A percentile compares a stretch with the other conserved stretches of the same genome.
Evolutionary conservation across 2,329 filamentous ascomycete genomes (phyloP).

Genomic region (Nemania abortiva): DNA sequence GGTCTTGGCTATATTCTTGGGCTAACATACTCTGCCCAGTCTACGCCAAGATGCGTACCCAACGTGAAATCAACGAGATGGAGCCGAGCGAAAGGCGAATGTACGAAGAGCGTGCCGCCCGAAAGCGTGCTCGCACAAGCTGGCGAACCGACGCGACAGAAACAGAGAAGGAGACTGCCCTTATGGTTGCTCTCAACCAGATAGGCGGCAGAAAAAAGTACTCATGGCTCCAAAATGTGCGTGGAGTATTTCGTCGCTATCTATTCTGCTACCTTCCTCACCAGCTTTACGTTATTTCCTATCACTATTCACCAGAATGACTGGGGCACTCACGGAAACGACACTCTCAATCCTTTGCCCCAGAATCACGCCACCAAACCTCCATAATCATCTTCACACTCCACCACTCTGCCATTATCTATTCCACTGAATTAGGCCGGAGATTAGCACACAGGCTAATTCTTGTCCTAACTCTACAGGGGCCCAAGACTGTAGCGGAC

Average conservation of each 20-base stretch:
- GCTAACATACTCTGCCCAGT: not conserved
- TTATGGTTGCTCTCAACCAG: conserved; percentile 30
- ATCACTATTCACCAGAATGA: not conserved
- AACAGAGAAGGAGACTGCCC: conserved; percentile 21
- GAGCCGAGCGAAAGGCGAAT: conserved; percentile 1
- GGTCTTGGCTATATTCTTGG: not conserved
- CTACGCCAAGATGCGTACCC: not conserved
- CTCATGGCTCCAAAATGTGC: conserved; percentile 42
- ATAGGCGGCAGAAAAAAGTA: conserved; percentile 36
- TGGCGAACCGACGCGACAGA: conserved; percentile 34
- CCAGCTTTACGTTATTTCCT: too few relatives aligned
- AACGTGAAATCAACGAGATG: not conserved
- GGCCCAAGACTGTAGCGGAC: conserved; percentile 20
- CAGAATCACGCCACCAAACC: too few relatives aligned
- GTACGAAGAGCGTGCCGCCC: conserved; percentile 46
- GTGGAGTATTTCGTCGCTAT: not conserved
- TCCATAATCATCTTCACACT: too few relatives aligned
- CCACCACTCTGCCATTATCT: too few relatives aligned
- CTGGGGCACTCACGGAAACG: too few relatives aligned
- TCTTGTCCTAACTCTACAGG: conserved; percentile 6
- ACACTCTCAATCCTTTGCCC: too few relatives aligned
- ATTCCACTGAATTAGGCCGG: not conserved
- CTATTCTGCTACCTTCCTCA: not conserved
- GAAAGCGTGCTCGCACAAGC: conserved; percentile 21
- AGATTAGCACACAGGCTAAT: not conserved